Evolutionary conservation across 106 monocot species (phyloP), one percentile per base, ranked within the genome.

Genomic region (Dendrobium huoshanense): DNA sequence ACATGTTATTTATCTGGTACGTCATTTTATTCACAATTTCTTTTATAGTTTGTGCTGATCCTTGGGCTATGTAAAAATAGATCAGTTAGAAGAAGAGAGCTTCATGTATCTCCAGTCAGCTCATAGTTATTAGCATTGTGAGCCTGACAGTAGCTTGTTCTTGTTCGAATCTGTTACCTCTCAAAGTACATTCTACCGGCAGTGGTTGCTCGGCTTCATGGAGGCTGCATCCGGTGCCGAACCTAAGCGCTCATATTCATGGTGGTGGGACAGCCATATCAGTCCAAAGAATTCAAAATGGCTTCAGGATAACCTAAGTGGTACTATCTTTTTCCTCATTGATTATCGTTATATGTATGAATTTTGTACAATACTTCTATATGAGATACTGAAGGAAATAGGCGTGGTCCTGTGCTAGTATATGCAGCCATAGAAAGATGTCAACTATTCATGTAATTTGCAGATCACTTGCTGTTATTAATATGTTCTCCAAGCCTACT

Each of bases 281-380:
- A 90, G 86, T 79, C 91, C 91, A 41, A 94, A 91, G 83, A 91
- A 94, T 82, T 94, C 91, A 5, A 89, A 88, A 89, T 94, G 94
- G 94, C 94, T 94, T 54, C 91, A 89, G 80, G 89, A 91, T 75
- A 90, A 94, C 80, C 85, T 94, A 64, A 82, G 77, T 85, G 88
- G 89, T 91, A 61, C n/a, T 61, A 67, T 9, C 40, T 68, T 83
- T 29, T 43, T 75, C 41, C 17, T 41, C 16, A 24, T 41, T 73
- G 8, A 37, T 19, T 75, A 2, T 49, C 44, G 4, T 41, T 37
- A 37, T 37, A 37, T 37, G 3, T 37, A 37, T 37, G 37, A 3
- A 37, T 37, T 37, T 37, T 37, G 37, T 37, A 37, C 37, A 37
- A 37, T 37, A 37, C 37, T 37, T 37, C 37, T 37, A 37, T 37